Conservation (phyloP, 768 basidiomycete genomes). For the Antrodiella citrinella region DNA sequence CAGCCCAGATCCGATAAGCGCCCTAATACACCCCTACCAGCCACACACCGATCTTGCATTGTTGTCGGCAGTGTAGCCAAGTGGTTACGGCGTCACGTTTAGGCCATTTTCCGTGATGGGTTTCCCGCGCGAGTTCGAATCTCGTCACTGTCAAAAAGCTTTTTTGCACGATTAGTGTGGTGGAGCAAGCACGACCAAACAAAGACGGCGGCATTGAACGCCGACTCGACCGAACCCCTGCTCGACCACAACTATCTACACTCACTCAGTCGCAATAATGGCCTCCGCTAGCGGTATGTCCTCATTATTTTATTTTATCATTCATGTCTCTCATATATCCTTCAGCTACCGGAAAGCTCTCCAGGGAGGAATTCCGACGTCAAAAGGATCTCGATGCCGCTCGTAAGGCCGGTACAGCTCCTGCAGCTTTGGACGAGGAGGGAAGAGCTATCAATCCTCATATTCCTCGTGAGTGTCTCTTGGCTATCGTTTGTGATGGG, state of each 20-base stretch:
- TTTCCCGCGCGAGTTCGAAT: slow-evolving; percentile 54
- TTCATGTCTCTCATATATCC: neutral
- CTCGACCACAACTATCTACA: too few species aligned
- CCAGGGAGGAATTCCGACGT: slow-evolving; percentile 88
- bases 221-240: slow-evolving; percentile 1
- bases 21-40: slow-evolving; percentile 7
- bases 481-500: neutral
- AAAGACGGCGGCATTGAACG: neutral
- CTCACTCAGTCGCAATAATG: slow-evolving; percentile 13
- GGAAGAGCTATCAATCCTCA: slow-evolving; percentile 97
- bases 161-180: too few species aligned
- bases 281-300: slow-evolving; percentile 14
- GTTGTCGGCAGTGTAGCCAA: slow-evolving; percentile 46
- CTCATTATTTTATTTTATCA: too few species aligned
- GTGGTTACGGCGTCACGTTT: slow-evolving; percentile 57
- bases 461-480: slow-evolving; percentile 77
- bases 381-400: slow-evolving; percentile 98
- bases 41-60: too few species aligned
- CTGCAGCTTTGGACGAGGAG: slow-evolving; percentile 91
- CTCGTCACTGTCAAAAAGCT: slow-evolving; percentile 42
- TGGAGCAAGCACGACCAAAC: too few species aligned
- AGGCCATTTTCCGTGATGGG: slow-evolving; percentile 44
- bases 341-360: slow-evolving; percentile 66
- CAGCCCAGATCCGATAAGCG: neutral
- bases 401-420: slow-evolving; percentile 96